Conservation (phyloP, 495 filamentous ascomycete species). For the Chaetomium fimeti region DNA sequence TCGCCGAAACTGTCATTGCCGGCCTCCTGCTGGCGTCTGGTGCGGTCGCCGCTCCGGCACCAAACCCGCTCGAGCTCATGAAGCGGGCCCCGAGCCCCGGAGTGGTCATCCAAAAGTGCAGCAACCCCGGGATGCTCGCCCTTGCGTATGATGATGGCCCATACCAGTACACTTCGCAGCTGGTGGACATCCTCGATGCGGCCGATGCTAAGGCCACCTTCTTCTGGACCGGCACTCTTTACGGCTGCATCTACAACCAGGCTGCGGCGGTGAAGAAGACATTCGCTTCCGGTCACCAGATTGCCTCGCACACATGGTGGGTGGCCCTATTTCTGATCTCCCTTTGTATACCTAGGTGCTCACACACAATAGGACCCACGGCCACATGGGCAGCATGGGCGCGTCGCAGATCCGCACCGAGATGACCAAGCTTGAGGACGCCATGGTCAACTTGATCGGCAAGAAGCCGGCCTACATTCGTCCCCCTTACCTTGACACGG, state of each 20-base stretch:
- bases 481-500: slow-evolving; percentile 52
- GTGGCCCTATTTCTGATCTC: background rate
- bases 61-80: slow-evolving; percentile 39
- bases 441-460: slow-evolving; percentile 54
- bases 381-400: slow-evolving; percentile 45
- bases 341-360: background rate
- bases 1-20: slow-evolving; percentile 30
- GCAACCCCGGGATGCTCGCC: slow-evolving; percentile 43
- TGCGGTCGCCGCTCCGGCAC: slow-evolving; percentile 34
- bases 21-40: slow-evolving; percentile 34
- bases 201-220: slow-evolving; percentile 61
- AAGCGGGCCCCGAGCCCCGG: slow-evolving; percentile 41
- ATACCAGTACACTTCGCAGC: slow-evolving; percentile 60
- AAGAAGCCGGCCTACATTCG: slow-evolving; percentile 55
- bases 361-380: slow-evolving; percentile 40
- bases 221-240: slow-evolving; percentile 57
- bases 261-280: slow-evolving; percentile 49
- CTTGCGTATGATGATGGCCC: slow-evolving; percentile 76
- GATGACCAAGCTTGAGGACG: slow-evolving; percentile 52
- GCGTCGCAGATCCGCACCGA: slow-evolving; percentile 44
- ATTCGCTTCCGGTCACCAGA: slow-evolving; percentile 50
- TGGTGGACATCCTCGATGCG: slow-evolving; percentile 63
- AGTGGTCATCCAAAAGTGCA: slow-evolving; percentile 44
- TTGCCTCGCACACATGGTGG: slow-evolving; percentile 54
- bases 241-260: slow-evolving; percentile 57